These are phyloP conservation scores for Przewalskia tangutica DNA, from an alignment of 257 asterid genomes.

Conservation along the genomic window DNA sequence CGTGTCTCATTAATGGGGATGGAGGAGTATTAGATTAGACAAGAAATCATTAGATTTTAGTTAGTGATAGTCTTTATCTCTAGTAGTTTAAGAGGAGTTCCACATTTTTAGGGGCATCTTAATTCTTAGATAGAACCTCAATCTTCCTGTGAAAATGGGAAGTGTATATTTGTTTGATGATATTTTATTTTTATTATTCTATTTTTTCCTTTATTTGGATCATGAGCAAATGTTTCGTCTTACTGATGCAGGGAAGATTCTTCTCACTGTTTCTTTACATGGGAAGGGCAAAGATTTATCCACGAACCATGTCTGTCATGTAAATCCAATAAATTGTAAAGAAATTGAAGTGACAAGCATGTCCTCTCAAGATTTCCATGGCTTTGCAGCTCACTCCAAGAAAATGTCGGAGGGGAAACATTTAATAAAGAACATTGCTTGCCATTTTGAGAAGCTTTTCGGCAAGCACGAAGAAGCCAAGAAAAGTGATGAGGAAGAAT, in stretches of 20 bases:
- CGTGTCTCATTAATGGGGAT: too few species aligned
- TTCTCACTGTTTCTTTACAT: conserved; percentile 54
- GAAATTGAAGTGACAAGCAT: conserved; percentile 20
- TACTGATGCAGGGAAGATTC: conserved; percentile 55
- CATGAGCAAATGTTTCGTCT: neutral
- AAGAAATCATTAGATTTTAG: neutral
- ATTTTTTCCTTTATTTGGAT: neutral
- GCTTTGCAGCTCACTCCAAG: conserved; percentile 18
- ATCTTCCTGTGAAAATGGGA: neutral
- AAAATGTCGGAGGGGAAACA: conserved; percentile 50
- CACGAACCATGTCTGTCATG: conserved; percentile 13
- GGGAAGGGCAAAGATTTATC: conserved; percentile 40
- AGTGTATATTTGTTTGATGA: neutral
- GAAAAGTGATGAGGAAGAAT: conserved; percentile 31
- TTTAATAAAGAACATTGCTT: conserved; percentile 50
- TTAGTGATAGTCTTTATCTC: neutral
- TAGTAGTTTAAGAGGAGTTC: neutral
- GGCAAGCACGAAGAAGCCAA: conserved; percentile 42
- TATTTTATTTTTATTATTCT: neutral
- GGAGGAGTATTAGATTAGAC: neutral
- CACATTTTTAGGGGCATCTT: neutral
- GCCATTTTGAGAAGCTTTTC: conserved; percentile 58
- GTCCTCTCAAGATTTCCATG: conserved; percentile 23
- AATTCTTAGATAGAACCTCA: neutral
- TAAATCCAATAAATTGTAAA: conserved; percentile 14